Conservation (phyloP, 805 yeast genomes). For the Pichia phayaonensis region DNA sequence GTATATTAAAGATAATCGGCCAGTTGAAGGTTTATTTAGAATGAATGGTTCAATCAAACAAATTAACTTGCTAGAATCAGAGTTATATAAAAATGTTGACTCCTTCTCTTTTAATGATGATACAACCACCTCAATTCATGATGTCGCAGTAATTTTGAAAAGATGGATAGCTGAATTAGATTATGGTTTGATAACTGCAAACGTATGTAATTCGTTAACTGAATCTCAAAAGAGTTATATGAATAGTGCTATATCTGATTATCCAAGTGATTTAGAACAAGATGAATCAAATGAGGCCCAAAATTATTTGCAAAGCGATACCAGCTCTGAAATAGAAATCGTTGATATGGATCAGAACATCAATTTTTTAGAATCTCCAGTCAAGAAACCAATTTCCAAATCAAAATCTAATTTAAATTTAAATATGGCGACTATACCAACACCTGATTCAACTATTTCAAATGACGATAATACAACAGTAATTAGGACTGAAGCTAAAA, state of each 20-base stretch:
- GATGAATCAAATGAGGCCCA: background rate
- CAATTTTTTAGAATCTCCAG: background rate
- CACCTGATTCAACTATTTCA: background rate
- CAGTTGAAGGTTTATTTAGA: conserved; percentile 31
- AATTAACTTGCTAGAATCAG: conserved; percentile 24
- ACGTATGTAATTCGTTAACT: conserved; percentile 12
- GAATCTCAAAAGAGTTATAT: background rate
- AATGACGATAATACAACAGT: background rate
- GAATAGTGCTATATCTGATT: background rate
- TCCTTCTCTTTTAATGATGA: conserved; percentile 15
- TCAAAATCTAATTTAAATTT: background rate
- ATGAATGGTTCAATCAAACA: conserved; percentile 31
- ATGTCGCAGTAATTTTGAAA: conserved; percentile 31
- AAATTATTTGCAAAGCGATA: background rate
- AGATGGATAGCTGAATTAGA: conserved; percentile 28
- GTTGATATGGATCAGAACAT: background rate
- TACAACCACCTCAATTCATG: conserved; percentile 22
- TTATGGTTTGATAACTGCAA: conserved; percentile 24
- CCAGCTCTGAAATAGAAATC: background rate
- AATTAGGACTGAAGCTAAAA: background rate
- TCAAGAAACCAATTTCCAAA: background rate
- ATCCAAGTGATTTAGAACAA: conserved; percentile 7
- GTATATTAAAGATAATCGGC: conserved; percentile 18
- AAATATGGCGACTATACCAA: background rate
- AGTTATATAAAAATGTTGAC: conserved; percentile 19